phyloP scores from a whole-genome alignment of 768 basidiomycete species.

The Mycena galericulata region DNA sequence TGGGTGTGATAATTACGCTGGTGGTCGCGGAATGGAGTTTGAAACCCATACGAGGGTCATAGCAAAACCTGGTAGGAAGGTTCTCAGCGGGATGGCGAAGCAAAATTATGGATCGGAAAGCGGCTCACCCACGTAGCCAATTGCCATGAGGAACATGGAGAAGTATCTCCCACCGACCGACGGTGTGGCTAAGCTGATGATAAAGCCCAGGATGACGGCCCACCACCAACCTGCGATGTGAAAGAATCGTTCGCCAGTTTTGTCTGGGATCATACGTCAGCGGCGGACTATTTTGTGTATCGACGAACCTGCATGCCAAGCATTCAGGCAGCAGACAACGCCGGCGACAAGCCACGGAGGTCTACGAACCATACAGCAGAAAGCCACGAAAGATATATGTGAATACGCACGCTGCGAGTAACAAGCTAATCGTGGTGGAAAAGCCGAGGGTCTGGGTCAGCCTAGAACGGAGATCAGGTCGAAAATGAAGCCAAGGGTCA shows the following conservation, averaged over 20 bases:
- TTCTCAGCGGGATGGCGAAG: too few relatives aligned
- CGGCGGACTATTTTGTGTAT: too few relatives aligned
- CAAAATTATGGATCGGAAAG: slow-evolving; percentile 32
- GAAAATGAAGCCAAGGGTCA: background rate
- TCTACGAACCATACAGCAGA: slow-evolving; percentile 44
- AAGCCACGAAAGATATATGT: background rate
- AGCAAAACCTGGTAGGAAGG: slow-evolving; percentile 47
- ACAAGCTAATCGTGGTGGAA: slow-evolving; percentile 66
- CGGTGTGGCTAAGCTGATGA: slow-evolving; percentile 70
- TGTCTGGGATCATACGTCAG: slow-evolving; percentile 52
- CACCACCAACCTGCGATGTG: slow-evolving; percentile 70
- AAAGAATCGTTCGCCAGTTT: slow-evolving; percentile 73
- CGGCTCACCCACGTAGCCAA: slow-evolving; percentile 56
- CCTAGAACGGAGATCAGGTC: slow-evolving; percentile 32
- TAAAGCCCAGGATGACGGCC: slow-evolving; percentile 70
- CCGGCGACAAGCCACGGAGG: slow-evolving; percentile 74
- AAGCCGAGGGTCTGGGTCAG: slow-evolving; percentile 72
- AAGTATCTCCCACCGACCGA: slow-evolving; percentile 67
- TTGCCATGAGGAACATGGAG: slow-evolving; percentile 73
- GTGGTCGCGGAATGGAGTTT: slow-evolving; percentile 70
- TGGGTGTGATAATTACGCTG: slow-evolving; percentile 61
- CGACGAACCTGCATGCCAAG: slow-evolving; percentile 64
- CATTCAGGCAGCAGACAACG: slow-evolving; percentile 61
- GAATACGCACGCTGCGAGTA: slow-evolving; percentile 66
- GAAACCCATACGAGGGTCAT: slow-evolving; percentile 73